Percentiles rank a stretch among this genome's conserved stretches.
phyloP scores from a whole-genome alignment of 208 protist species.

The Leishmania tarentolae region DNA sequence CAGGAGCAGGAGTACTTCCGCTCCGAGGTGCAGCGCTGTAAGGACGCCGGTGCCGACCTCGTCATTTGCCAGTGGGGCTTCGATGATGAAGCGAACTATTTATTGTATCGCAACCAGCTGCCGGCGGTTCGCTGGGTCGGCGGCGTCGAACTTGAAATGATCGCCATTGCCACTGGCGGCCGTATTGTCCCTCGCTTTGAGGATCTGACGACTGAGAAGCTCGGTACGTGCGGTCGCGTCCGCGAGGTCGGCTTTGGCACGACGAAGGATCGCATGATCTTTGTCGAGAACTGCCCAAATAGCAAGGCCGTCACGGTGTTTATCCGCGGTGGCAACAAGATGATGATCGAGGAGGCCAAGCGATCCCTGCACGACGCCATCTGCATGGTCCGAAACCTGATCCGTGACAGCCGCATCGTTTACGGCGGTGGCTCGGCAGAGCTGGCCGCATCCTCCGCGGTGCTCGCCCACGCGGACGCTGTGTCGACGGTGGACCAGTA shows the following conservation, averaged over 20 bases:
- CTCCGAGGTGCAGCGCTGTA: constrained; percentile 92
- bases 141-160: constrained; percentile 99
- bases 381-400: constrained; percentile 99
- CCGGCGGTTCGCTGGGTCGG: constrained; percentile 99
- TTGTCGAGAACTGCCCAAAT: constrained; percentile 99
- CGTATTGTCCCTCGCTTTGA: constrained; percentile 99
- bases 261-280: constrained; percentile 98
- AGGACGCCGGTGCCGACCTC: constrained; percentile 97
- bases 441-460: constrained; percentile 96
- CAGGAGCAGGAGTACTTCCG: constrained; percentile 99
- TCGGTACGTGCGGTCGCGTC: constrained; percentile 94
- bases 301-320: constrained; percentile 99
- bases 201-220: constrained; percentile 97
- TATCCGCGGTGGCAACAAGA: constrained; percentile 99
- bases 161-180: constrained; percentile 99
- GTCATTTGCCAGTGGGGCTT: constrained; percentile 99
- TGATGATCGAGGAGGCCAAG: constrained; percentile 99
- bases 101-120: constrained; percentile 99
- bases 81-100: constrained; percentile 99
- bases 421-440: constrained; percentile 99
- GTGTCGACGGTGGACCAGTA: constrained; percentile 98
- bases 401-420: constrained; percentile 99
- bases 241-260: constrained; percentile 96
- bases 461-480: constrained; percentile 93
- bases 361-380: constrained; percentile 99